A percentile compares a stretch with the other conserved stretches of the same genome.
These are phyloP conservation scores for Rugonectria rugulosa DNA, from an alignment of 2,329 filamentous ascomycete genomes.

Conservation along the genomic window DNA sequence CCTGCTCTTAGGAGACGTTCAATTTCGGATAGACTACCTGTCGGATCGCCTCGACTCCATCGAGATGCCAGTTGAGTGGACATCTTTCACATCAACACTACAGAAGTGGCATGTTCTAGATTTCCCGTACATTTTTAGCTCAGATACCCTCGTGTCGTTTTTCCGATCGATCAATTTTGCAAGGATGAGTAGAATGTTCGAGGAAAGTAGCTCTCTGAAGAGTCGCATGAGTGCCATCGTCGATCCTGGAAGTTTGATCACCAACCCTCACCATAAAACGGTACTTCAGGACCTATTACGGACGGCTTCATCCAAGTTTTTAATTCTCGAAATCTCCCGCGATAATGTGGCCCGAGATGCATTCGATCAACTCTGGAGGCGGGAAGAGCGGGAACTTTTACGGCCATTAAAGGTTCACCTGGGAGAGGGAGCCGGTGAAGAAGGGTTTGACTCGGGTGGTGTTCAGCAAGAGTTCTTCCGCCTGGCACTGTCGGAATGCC, in stretches of 20 bases:
- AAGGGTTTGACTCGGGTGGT: constrained; percentile 91
- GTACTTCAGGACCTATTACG: constrained; percentile 70
- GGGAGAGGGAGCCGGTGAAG: constrained; percentile 81
- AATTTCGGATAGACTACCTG: constrained; percentile 80
- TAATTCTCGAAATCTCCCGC: constrained; percentile 74
- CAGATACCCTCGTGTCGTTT: constrained; percentile 76
- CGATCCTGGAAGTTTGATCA: constrained; percentile 61
- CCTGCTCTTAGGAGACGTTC: constrained; percentile 70
- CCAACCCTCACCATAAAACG: constrained; percentile 64
- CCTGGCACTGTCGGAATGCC: constrained; percentile 78
- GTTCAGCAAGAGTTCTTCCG: constrained; percentile 98
- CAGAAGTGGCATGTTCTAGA: constrained; percentile 78
- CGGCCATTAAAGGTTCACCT: constrained; percentile 89
- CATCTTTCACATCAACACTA: constrained; percentile 65
- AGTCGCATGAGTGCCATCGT: constrained; percentile 65
- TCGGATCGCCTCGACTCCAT: constrained; percentile 78
- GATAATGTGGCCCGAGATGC: constrained; percentile 74
- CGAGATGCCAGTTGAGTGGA: constrained; percentile 77
- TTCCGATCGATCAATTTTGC: constrained; percentile 90
- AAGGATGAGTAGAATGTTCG: constrained; percentile 81
- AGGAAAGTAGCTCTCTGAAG: constrained; percentile 68
- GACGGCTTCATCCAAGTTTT: constrained; percentile 72
- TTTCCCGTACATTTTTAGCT: constrained; percentile 80
- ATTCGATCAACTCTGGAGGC: constrained; percentile 88
- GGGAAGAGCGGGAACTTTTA: constrained; percentile 81